Evolutionary conservation across 2,329 filamentous ascomycete genomes (phyloP).

Genomic region (Cytospora leucostoma): DNA sequence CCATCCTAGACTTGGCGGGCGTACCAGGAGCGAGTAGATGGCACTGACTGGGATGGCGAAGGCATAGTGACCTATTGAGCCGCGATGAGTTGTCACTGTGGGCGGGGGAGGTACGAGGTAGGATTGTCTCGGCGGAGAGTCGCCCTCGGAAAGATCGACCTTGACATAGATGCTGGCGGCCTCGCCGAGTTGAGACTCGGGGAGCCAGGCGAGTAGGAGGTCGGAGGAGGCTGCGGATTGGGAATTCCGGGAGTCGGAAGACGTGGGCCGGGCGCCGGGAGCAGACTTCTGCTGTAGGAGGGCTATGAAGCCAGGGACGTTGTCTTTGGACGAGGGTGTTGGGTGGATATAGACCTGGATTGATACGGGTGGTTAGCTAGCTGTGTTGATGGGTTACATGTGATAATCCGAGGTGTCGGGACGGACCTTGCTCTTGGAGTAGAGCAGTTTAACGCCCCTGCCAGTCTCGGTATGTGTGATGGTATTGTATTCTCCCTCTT

Average conservation of each 20-base stretch:
- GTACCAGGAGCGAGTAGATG: slow-evolving; percentile 86
- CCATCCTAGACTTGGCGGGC: slow-evolving; percentile 93
- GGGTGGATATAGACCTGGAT: slow-evolving; percentile 90
- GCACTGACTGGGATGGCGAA: slow-evolving; percentile 90
- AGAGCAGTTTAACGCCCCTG: slow-evolving; percentile 88
- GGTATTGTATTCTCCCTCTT: slow-evolving; percentile 93
- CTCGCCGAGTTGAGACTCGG: slow-evolving; percentile 84
- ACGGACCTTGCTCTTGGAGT: slow-evolving; percentile 89
- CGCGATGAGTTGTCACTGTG: slow-evolving; percentile 74
- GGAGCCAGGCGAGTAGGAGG: slow-evolving; percentile 88
- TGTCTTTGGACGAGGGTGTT: slow-evolving; percentile 89
- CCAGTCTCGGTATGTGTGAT: slow-evolving; percentile 78
- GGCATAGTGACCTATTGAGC: slow-evolving; percentile 75
- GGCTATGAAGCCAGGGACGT: slow-evolving; percentile 91
- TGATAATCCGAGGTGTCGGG: neutral
- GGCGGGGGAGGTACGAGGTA: slow-evolving; percentile 92
- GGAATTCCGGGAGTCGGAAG: slow-evolving; percentile 44
- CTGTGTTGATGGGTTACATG: neutral
- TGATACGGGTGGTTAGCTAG: slow-evolving; percentile 28
- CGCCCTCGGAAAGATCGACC: slow-evolving; percentile 82
- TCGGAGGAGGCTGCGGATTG: slow-evolving; percentile 61
- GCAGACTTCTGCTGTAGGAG: slow-evolving; percentile 83
- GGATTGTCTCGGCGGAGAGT: slow-evolving; percentile 79
- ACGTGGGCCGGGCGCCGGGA: slow-evolving; percentile 43
- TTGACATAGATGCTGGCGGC: slow-evolving; percentile 90